A percentile compares a stretch with the other conserved stretches of the same genome.
phyloP scores from a whole-genome alignment of 192 early-diverging fungal genomes.

The Coemansia sp. region DNA sequence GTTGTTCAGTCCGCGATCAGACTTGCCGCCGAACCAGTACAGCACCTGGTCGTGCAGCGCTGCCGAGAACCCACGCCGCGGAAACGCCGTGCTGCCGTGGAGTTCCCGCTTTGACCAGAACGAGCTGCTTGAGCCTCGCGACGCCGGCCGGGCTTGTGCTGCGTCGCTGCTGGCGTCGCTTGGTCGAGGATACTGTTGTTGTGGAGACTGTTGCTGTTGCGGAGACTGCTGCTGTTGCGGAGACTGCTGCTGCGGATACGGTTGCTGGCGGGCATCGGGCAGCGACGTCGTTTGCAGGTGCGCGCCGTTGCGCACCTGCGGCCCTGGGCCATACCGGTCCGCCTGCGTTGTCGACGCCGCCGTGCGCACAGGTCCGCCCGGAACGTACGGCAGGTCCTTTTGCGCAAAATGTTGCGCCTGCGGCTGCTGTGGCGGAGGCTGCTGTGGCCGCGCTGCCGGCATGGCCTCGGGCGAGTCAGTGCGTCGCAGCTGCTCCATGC shows the following conservation, averaged over 20 bases:
- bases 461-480: constrained; percentile 20
- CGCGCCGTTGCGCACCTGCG: constrained; percentile 9
- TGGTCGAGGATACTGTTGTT: not conserved
- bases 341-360: constrained; percentile 7
- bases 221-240: constrained; percentile 6
- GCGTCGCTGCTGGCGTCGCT: not conserved
- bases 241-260: not conserved
- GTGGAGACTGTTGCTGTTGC: not conserved
- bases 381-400: constrained; percentile 18
- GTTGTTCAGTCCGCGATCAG: constrained; percentile 35
- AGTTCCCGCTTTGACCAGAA: constrained; percentile 46
- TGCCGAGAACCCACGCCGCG: constrained; percentile 52
- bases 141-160: not conserved
- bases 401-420: constrained; percentile 13
- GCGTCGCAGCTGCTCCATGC: constrained; percentile 29
- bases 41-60: constrained; percentile 41
- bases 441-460: constrained; percentile 8
- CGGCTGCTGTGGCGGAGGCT: constrained; percentile 5
- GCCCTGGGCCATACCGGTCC: constrained; percentile 15
- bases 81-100: constrained; percentile 36
- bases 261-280: constrained; percentile 23
- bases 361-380: not conserved
- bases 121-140: constrained; percentile 15
- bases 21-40: constrained; percentile 54
- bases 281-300: constrained; percentile 28